phyloP scores from a whole-genome alignment of 139 green algal genomes.

The Volvox reticuliferus region DNA sequence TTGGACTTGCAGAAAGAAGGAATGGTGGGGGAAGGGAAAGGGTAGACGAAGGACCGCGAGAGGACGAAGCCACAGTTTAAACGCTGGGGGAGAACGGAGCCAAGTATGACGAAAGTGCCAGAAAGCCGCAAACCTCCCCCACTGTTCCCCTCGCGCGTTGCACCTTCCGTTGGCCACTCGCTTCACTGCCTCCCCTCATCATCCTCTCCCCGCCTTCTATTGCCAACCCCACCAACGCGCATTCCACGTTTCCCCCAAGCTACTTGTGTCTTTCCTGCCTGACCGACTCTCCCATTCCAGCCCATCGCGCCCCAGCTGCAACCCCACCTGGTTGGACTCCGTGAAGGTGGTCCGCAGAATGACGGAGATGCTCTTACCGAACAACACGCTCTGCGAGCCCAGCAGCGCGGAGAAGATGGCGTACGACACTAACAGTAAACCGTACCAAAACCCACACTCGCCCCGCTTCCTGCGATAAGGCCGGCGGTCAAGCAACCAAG shows the following conservation, averaged over 20 bases:
- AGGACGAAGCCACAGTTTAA: no score
- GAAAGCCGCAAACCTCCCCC: no score
- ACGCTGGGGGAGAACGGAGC: no score
- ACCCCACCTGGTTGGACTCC: constrained; percentile 69
- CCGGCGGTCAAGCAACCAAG: no score
- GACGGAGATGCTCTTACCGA: constrained; percentile 87
- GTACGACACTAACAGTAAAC: constrained; percentile 83
- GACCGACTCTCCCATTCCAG: no score
- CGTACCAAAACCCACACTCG: constrained; percentile 56
- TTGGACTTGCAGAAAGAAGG: neutral
- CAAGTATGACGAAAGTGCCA: no score
- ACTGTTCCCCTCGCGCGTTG: neutral
- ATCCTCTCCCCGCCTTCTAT: neutral
- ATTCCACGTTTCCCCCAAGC: no score
- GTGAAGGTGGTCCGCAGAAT: constrained; percentile 80
- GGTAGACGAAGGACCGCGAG: no score
- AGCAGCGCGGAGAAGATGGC: constrained; percentile 82
- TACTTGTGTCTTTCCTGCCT: neutral
- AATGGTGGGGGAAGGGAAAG: neutral
- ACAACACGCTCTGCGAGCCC: constrained; percentile 90
- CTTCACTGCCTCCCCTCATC: neutral
- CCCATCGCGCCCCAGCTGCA: neutral
- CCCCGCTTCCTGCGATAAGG: constrained; percentile 29
- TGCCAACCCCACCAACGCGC: neutral
- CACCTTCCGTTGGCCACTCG: neutral